phyloP scores from a whole-genome alignment of 2,329 filamentous ascomycete species.

The Ophiostoma populinum region DNA sequence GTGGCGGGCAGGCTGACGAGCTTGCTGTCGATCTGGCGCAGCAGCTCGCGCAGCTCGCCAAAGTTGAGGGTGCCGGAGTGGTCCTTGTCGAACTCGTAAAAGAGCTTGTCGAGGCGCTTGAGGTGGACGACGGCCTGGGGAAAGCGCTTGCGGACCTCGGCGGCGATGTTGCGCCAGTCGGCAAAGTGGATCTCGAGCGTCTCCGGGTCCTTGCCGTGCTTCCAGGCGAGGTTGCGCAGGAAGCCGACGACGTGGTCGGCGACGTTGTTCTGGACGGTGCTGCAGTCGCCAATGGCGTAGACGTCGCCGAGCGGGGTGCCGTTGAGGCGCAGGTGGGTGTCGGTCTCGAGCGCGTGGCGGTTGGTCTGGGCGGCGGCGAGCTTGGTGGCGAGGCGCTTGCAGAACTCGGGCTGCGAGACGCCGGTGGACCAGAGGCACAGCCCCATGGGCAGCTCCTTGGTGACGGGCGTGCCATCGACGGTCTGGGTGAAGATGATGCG shows the following conservation, averaged over 20 bases:
- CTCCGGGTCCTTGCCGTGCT: conserved; percentile 78
- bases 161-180: conserved; percentile 77
- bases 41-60: conserved; percentile 71
- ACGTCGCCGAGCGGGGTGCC: conserved; percentile 86
- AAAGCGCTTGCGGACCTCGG: conserved; percentile 72
- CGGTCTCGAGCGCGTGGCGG: conserved; percentile 80
- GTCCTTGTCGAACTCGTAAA: conserved; percentile 83
- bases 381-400: conserved; percentile 58
- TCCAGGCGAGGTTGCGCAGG: conserved; percentile 76
- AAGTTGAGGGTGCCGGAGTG: conserved; percentile 88
- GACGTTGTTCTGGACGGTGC: conserved; percentile 94
- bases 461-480: conserved; percentile 52
- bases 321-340: conserved; percentile 76
- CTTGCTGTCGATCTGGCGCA: conserved; percentile 86
- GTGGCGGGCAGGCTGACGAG: conserved; percentile 89
- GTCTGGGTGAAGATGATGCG: conserved; percentile 82
- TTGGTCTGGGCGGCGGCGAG: conserved; percentile 63
- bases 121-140: conserved; percentile 81
- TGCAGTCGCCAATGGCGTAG: conserved; percentile 90
- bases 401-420: conserved; percentile 71
- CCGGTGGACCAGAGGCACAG: conserved; percentile 98
- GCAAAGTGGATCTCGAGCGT: conserved; percentile 71
- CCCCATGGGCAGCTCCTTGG: conserved; percentile 86
- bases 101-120: conserved; percentile 76
- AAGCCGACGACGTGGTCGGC: conserved; percentile 83